phyloP scores from a whole-genome alignment of 768 basidiomycete species.

The Panaeolus papilionaceus region DNA sequence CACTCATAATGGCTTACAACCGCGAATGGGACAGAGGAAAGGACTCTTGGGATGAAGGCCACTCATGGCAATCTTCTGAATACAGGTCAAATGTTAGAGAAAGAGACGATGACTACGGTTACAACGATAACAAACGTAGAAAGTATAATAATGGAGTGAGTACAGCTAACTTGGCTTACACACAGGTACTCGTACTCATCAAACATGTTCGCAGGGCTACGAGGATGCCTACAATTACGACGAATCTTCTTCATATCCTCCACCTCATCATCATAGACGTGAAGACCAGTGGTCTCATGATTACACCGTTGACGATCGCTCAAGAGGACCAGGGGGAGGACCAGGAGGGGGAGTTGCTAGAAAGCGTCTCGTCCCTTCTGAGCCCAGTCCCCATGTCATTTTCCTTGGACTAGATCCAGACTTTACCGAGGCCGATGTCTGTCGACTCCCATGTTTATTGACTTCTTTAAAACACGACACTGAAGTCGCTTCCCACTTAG shows the following conservation, averaged over 20 bases:
- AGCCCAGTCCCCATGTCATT: constrained; percentile 92
- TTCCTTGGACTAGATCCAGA: constrained; percentile 94
- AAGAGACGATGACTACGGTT: constrained; percentile 69
- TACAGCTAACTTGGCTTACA: constrained; percentile 18
- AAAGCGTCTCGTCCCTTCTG: constrained; percentile 83
- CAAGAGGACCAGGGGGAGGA: constrained; percentile 50
- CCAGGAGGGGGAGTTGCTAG: constrained; percentile 57
- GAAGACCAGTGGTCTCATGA: constrained; percentile 52
- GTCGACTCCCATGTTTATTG: constrained; percentile 50
- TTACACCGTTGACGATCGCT: constrained; percentile 29
- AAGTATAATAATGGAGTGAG: constrained; percentile 81
- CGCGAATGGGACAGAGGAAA: constrained; percentile 91
- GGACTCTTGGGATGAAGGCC: constrained; percentile 58
- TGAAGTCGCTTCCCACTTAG: constrained; percentile 56
- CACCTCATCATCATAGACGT: constrained; percentile 31
- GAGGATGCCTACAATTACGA: constrained; percentile 50
- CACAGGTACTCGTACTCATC: constrained; percentile 15
- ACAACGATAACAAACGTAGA: constrained; percentile 75
- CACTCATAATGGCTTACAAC: constrained; percentile 68
- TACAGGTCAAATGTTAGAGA: constrained; percentile 50
- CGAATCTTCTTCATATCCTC: constrained; percentile 33
- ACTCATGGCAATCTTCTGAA: constrained; percentile 45
- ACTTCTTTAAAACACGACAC: constrained; percentile 34
- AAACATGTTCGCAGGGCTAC: constrained; percentile 51
- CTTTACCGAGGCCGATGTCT: constrained; percentile 92